These are phyloP conservation scores for Pseudonitzschia multiseries DNA, from an alignment of 108 stramenopile species.

Conservation along the genomic window DNA sequence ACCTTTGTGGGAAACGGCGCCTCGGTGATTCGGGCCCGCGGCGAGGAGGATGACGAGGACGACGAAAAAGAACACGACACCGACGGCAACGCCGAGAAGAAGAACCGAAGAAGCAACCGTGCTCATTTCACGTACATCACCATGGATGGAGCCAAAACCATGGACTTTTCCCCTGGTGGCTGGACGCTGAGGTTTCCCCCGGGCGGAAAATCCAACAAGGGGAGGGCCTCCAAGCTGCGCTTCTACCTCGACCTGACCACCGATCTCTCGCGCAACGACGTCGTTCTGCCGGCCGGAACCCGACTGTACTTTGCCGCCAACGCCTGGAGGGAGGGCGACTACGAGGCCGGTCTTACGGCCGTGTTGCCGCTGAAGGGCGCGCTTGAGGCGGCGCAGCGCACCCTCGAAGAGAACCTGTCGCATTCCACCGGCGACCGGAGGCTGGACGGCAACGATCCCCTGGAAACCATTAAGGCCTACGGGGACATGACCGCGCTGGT, in stretches of 20 bases:
- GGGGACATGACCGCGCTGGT: slow-evolving; percentile 3
- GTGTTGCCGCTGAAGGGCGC: slow-evolving; percentile 44
- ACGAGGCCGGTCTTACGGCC: slow-evolving; percentile 31
- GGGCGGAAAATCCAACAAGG: slow-evolving; percentile 29
- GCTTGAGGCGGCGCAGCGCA: slow-evolving; percentile 37
- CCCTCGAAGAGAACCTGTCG: slow-evolving; percentile 45
- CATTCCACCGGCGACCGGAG: slow-evolving; percentile 73
- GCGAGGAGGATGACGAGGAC: slow-evolving; percentile 1
- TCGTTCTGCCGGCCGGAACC: slow-evolving; percentile 42
- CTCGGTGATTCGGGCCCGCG: background rate
- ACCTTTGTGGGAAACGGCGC: slow-evolving; percentile 27
- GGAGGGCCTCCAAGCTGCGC: slow-evolving; percentile 45
- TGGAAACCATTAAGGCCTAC: slow-evolving; percentile 29
- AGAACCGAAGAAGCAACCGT: background rate
- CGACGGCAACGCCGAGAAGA: background rate
- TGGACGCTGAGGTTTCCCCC: slow-evolving; percentile 57
- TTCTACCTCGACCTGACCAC: slow-evolving; percentile 49
- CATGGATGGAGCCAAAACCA: slow-evolving; percentile 51
- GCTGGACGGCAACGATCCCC: slow-evolving; percentile 66
- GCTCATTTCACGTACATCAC: slow-evolving; percentile 45
- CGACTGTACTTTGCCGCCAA: slow-evolving; percentile 54
- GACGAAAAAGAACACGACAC: background rate
- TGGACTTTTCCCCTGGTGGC: slow-evolving; percentile 50
- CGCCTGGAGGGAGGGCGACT: slow-evolving; percentile 56
- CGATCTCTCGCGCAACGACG: slow-evolving; percentile 40